Percentiles rank a stretch among this genome's conserved stretches.
Evolutionary conservation across 2,329 filamentous ascomycete species (phyloP).

Genomic region (Sporothrix mexicana): DNA sequence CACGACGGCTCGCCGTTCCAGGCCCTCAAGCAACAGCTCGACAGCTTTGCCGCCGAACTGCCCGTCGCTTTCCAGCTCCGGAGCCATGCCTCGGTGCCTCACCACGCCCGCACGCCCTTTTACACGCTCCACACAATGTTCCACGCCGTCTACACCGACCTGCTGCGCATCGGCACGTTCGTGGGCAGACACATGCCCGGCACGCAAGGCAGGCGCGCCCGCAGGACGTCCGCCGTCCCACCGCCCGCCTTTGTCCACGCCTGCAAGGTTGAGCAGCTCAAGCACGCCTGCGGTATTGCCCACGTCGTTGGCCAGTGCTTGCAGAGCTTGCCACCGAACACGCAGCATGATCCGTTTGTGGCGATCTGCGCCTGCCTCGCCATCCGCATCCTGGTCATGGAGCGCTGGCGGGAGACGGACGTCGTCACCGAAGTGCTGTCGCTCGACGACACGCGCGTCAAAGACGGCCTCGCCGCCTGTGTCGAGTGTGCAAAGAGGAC

Average conservation of each 20-base stretch:
- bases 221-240: not conserved
- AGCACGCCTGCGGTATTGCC: conserved; percentile 21
- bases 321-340: not conserved
- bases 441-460: conserved; percentile 6
- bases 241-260: conserved; percentile 6
- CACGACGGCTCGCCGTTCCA: conserved; percentile 26
- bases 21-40: conserved; percentile 15
- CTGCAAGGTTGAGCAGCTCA: conserved; percentile 28
- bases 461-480: conserved; percentile 12
- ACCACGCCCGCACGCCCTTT: not conserved
- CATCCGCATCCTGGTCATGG: conserved; percentile 16
- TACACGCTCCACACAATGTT: conserved; percentile 27
- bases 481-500: conserved; percentile 20
- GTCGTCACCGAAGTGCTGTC: not conserved
- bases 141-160: conserved; percentile 28
- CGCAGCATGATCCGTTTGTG: conserved; percentile 23
- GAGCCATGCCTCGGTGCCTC: not conserved
- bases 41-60: not conserved
- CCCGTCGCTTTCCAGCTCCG: conserved; percentile 5
- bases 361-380: conserved; percentile 26
- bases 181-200: not conserved
- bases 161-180: conserved; percentile 24
- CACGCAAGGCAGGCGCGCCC: not conserved
- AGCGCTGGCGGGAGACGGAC: not conserved
- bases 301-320: conserved; percentile 24